Evolutionary conservation across 2,329 filamentous ascomycete species (phyloP).

Genomic region (Pseudocercospora macadamiae): DNA sequence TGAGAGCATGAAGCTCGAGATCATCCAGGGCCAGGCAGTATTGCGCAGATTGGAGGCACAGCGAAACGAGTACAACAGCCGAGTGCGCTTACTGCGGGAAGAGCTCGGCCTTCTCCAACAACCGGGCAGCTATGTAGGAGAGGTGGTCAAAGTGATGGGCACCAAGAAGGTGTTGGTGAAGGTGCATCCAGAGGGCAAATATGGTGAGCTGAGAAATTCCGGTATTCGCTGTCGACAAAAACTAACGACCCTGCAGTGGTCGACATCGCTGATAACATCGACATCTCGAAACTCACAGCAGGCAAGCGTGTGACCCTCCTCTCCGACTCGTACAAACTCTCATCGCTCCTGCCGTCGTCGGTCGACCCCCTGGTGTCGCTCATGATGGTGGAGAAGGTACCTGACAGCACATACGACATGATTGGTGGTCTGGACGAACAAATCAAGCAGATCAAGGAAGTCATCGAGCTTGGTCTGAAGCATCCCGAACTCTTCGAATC

Average conservation of each 20-base stretch:
- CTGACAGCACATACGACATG: conserved; percentile 99
- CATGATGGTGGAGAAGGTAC: conserved; percentile 99
- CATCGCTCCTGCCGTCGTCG: conserved; percentile 97
- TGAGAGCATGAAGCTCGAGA: conserved; percentile 99
- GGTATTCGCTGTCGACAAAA: background rate
- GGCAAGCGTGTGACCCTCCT: conserved; percentile 97
- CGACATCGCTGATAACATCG: conserved; percentile 90
- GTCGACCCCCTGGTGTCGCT: conserved; percentile 97
- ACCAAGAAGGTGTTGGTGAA: conserved; percentile 99
- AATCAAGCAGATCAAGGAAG: conserved; percentile 99
- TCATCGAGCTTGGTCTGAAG: conserved; percentile 97
- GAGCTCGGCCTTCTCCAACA: conserved; percentile 95
- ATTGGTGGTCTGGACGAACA: conserved; percentile 98
- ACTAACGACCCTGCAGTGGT: conserved; percentile 66
- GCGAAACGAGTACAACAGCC: conserved; percentile 98
- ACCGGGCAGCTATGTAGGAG: conserved; percentile 95
- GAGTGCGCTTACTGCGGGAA: conserved; percentile 90
- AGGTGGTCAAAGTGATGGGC: conserved; percentile 99
- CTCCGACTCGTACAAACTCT: conserved; percentile 97
- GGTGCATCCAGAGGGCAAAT: conserved; percentile 99
- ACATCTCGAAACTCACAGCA: conserved; percentile 91
- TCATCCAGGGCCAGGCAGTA: conserved; percentile 96
- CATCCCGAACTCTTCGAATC: conserved; percentile 98
- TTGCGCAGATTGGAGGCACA: conserved; percentile 94
- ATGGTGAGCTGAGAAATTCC: conserved; percentile 73